phyloP scores from a whole-genome alignment of 257 asterid species.

The Nicotiana benthamiana region DNA sequence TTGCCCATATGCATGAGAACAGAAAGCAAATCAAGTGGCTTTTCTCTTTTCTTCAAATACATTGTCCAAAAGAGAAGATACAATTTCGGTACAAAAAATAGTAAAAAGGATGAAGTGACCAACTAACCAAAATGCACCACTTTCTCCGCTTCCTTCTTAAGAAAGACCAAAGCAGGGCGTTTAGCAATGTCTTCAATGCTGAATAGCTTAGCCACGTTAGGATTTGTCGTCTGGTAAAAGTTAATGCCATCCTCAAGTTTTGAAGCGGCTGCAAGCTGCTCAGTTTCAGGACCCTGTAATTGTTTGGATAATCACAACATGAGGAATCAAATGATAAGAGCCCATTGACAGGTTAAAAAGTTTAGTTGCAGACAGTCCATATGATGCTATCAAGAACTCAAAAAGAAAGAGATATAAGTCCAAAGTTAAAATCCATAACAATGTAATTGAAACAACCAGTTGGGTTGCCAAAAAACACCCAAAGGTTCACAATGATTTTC shows the following conservation, averaged over 20 bases:
- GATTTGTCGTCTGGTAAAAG: constrained; percentile 61
- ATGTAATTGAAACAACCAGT: not conserved
- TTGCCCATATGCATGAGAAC: not conserved
- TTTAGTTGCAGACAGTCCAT: not conserved
- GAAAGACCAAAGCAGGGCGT: constrained; percentile 65
- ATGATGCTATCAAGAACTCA: not conserved
- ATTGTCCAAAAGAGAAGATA: not conserved
- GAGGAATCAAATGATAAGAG: not conserved
- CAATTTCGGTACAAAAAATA: not conserved
- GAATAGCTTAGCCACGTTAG: constrained; percentile 73
- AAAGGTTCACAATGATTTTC: not conserved
- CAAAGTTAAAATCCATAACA: not conserved
- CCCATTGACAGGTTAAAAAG: not conserved
- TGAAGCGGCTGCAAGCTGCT: constrained; percentile 80
- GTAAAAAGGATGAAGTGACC: not conserved
- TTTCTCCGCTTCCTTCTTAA: constrained; percentile 73
- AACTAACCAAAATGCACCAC: constrained; percentile 52
- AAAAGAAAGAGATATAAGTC: not conserved
- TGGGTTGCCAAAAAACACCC: not conserved
- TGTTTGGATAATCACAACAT: not conserved
- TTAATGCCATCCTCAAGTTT: constrained; percentile 65
- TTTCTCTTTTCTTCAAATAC: not conserved
- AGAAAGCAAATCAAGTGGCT: not conserved
- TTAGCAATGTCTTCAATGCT: constrained; percentile 45
- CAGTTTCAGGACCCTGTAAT: constrained; percentile 62